These are phyloP conservation scores for Juglanconis oblonga DNA, from an alignment of 2,329 filamentous ascomycete genomes.

Conservation along the genomic window DNA sequence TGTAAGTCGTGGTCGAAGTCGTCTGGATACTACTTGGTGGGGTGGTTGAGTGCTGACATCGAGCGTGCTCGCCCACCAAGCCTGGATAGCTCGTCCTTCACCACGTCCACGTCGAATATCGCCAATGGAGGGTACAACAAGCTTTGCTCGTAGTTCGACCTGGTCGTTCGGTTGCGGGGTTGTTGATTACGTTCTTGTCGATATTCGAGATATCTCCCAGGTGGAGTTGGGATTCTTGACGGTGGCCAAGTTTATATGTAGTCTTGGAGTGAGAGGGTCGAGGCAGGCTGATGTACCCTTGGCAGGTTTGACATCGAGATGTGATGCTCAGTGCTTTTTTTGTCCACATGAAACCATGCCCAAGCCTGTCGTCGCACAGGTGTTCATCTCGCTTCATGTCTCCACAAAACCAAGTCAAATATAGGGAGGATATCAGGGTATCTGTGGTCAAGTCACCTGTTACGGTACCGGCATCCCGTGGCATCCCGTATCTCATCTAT, in stretches of 20 bases:
- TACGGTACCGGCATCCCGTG: not conserved
- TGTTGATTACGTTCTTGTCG: not conserved
- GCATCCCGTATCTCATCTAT: too few relatives aligned
- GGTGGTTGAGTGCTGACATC: not conserved
- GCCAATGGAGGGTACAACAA: conserved; percentile 26
- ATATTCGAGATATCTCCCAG: not conserved
- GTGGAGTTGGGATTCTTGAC: not conserved
- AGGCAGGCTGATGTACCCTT: too few relatives aligned
- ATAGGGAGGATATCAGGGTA: conserved; percentile 1
- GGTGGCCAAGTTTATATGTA: too few relatives aligned
- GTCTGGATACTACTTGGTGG: not conserved
- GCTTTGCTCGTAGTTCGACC: conserved; percentile 20
- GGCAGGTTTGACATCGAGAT: too few relatives aligned
- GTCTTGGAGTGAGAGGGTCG: too few relatives aligned
- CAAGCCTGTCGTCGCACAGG: too few relatives aligned
- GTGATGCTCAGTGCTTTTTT: too few relatives aligned
- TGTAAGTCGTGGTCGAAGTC: conserved; percentile 10
- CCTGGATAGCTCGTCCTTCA: conserved; percentile 22
- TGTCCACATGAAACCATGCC: too few relatives aligned
- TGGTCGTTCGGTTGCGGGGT: not conserved
- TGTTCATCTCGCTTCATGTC: too few relatives aligned
- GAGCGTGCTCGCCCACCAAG: conserved; percentile 12
- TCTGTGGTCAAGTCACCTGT: conserved; percentile 8
- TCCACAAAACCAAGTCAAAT: not conserved
- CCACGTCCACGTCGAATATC: conserved; percentile 19